Conservation (phyloP, 495 filamentous ascomycete species). For the Hypomontagnella submonticulosa region DNA sequence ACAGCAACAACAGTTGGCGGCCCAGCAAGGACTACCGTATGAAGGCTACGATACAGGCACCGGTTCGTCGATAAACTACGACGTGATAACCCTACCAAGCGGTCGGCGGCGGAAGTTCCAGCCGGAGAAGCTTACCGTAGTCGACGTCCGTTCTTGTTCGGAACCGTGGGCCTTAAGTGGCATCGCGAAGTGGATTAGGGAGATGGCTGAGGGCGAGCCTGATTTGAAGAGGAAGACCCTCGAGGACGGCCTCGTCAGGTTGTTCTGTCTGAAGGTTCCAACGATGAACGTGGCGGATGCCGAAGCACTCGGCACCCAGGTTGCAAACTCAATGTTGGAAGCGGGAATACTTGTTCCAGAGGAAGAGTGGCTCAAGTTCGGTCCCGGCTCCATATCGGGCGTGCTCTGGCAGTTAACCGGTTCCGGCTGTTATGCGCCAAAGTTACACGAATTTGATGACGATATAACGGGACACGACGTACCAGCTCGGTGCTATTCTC, state of each 20-base stretch:
- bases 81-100: constrained; percentile 76
- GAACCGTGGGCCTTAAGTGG: constrained; percentile 95
- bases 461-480: constrained; percentile 51
- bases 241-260: constrained; percentile 83
- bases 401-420: constrained; percentile 95
- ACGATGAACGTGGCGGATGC: constrained; percentile 99
- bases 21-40: constrained; percentile 57
- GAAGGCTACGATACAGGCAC: constrained; percentile 63
- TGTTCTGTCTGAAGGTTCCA: constrained; percentile 96
- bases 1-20: constrained; percentile 62
- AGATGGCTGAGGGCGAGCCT: constrained; percentile 83
- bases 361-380: constrained; percentile 98
- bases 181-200: constrained; percentile 86
- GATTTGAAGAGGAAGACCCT: constrained; percentile 86
- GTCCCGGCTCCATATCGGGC: constrained; percentile 77
- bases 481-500: constrained; percentile 87
- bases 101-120: constrained; percentile 82
- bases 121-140: constrained; percentile 83
- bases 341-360: constrained; percentile 84
- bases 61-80: constrained; percentile 66
- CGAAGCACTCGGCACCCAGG: constrained; percentile 81
- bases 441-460: constrained; percentile 77
- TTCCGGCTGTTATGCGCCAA: constrained; percentile 87
- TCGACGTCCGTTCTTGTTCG: constrained; percentile 84
- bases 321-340: constrained; percentile 83